Base-by-base conservation (phyloP, 495 filamentous ascomycete species). In the Lophiotrema nucula region DNA sequence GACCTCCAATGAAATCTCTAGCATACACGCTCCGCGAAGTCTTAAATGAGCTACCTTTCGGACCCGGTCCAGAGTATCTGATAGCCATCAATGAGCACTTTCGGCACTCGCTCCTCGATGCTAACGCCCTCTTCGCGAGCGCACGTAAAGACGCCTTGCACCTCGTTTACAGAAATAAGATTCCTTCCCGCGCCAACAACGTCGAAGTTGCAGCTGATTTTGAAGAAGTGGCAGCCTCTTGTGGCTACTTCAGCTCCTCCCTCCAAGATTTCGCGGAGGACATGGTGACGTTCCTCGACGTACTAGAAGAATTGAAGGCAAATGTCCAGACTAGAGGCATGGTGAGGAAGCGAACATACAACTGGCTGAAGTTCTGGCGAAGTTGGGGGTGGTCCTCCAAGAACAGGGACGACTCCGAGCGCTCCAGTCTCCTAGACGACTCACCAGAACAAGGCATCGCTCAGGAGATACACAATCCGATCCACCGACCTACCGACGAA, bases 141-240 rank as follows among this genome's bases (percentile, higher is more conserved):
- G 85, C 91, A 15, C 79, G 92, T 62, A 78, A 83, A 31, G 82
- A 87, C 47, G 90, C 92, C 0, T 77, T 98, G 1, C 78, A 82
- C 48, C 75, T 83, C 47, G 76, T 98, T 13, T 97, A 97, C 71
- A 84, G 83, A 56, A 83, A 77, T 38, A 87, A 89, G 51, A 84
- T 89, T 49, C 74, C 88, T 21, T 80, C 82, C 35, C 81, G 81
- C 51, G 73, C 83, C 3, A 77, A 82, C 26, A 80, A 82, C 1
- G 76, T 88, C 27, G 85, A 85, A 37, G 76, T 89, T n/a, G 87
- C 92, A 57, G 93, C 93, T 4, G 93, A 96, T 67, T 87, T 95
- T 46, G 93, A 98, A 69, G 93, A 98, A 71, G 90, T 97, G 8
- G 89, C 91, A 26, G 93, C 93, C 4, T 92, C 89, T 41, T 98